A percentile compares a stretch with the other conserved stretches of the same genome.
Conservation (phyloP, 1,139 yeast species). For the Blastobotrys persicus region DNA sequence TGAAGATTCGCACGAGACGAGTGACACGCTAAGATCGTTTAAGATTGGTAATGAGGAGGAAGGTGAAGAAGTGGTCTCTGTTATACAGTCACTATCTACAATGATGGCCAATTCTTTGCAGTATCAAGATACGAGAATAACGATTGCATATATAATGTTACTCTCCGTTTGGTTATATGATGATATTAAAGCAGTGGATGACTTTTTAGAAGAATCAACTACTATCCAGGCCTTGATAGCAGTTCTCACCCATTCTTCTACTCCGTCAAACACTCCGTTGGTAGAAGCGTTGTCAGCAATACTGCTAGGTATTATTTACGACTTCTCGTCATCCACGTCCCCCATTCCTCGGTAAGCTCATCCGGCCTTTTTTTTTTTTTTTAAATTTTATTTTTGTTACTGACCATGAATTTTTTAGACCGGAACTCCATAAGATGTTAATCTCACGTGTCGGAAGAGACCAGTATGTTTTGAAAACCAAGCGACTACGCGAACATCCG, state of each 20-base stretch:
- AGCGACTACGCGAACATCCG: slow-evolving; percentile 63
- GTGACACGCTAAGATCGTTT: slow-evolving; percentile 52
- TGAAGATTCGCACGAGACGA: slow-evolving; percentile 51
- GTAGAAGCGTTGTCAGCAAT: slow-evolving; percentile 76
- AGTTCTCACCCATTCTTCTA: slow-evolving; percentile 59
- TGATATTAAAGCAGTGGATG: slow-evolving; percentile 70
- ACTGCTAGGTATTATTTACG: slow-evolving; percentile 75
- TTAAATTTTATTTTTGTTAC: no score
- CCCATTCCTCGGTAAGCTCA: slow-evolving; percentile 49
- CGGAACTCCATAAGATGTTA: slow-evolving; percentile 60
- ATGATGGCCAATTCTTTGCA: slow-evolving; percentile 65
- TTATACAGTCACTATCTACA: slow-evolving; percentile 78
- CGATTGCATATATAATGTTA: slow-evolving; percentile 76
- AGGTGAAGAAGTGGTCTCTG: slow-evolving; percentile 71
- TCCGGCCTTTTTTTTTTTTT: neutral
- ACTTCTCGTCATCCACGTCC: slow-evolving; percentile 70
- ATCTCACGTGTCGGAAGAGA: slow-evolving; percentile 75
- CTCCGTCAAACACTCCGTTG: slow-evolving; percentile 51
- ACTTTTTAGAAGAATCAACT: slow-evolving; percentile 67
- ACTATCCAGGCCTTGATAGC: slow-evolving; percentile 66
- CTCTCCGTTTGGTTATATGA: slow-evolving; percentile 77
- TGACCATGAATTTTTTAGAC: slow-evolving; percentile 46
- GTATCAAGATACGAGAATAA: slow-evolving; percentile 67
- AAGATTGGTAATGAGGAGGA: slow-evolving; percentile 61
- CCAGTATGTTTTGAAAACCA: slow-evolving; percentile 69